Percentiles rank a stretch among this genome's conserved stretches.
Evolutionary conservation across 345 rosid genomes (phyloP).

Genomic region (Salix udensis): DNA sequence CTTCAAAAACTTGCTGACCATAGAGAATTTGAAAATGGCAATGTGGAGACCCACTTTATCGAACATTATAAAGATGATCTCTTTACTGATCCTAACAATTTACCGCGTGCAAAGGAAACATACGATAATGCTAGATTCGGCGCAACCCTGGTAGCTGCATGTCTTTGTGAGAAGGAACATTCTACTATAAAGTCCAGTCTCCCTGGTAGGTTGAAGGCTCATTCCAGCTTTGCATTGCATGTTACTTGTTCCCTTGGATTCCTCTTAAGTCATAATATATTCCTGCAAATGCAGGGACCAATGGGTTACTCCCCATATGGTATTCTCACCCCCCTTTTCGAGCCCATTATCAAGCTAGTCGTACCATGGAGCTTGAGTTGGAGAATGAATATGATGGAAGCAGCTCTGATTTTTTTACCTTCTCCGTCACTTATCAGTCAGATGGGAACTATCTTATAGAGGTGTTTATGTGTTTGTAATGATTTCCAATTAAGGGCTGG

Average conservation of each 20-base stretch:
- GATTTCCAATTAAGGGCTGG: conserved; percentile 9
- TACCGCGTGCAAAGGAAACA: conserved; percentile 43
- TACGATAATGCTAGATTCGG: conserved; percentile 43
- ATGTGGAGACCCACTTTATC: conserved; percentile 92
- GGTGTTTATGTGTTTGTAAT: conserved; percentile 37
- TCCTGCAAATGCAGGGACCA: conserved; percentile 44
- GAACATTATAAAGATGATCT: conserved; percentile 72
- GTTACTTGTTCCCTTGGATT: conserved; percentile 1
- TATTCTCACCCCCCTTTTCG: conserved; percentile 74
- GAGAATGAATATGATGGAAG: conserved; percentile 47
- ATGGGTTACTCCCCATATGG: conserved; percentile 55
- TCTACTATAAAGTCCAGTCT: conserved; percentile 37
- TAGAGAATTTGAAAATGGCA: conserved; percentile 64
- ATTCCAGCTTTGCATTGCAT: conserved; percentile 12
- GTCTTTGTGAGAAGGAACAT: conserved; percentile 57
- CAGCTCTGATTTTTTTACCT: conserved; percentile 40
- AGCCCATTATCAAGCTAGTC: conserved; percentile 61
- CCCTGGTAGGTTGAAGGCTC: conserved; percentile 47
- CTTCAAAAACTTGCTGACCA: conserved; percentile 74
- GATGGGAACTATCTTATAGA: conserved; percentile 65
- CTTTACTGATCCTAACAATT: conserved; percentile 56
- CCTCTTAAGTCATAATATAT: conserved; percentile 10
- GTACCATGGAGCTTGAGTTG: conserved; percentile 70
- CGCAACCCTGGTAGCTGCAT: conserved; percentile 69
- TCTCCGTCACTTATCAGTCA: conserved; percentile 44